These are phyloP conservation scores for Tillandsia fasciculata DNA, from an alignment of 176 grass and related monocot species.

Conservation along the genomic window DNA sequence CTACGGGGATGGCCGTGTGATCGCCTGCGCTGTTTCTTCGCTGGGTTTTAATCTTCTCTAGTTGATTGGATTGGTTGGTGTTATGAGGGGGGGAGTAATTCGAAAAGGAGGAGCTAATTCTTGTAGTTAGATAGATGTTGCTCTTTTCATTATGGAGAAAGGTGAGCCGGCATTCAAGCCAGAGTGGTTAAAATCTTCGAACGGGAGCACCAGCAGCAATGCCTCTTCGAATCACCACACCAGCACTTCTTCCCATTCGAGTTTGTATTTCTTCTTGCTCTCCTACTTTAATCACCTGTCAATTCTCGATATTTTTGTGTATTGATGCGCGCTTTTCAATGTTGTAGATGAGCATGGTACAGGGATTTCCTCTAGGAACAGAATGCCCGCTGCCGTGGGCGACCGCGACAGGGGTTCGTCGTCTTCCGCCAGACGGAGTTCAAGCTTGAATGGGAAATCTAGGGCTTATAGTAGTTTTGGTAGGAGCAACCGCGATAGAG, in stretches of 20 bases:
- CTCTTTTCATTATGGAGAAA: slow-evolving; percentile 29
- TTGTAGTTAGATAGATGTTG: slow-evolving; percentile 27
- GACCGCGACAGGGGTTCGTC: slow-evolving; percentile 18
- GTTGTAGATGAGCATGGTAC: slow-evolving; percentile 30
- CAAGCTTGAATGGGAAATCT: slow-evolving; percentile 31
- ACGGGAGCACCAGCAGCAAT: slow-evolving; percentile 12
- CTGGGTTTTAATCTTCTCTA: neutral
- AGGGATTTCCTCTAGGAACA: slow-evolving; percentile 31
- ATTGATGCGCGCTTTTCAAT: neutral
- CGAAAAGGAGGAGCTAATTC: neutral
- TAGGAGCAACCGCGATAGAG: slow-evolving; percentile 25
- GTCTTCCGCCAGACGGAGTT: slow-evolving; percentile 13
- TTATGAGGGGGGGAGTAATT: neutral
- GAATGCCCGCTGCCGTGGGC: slow-evolving; percentile 1
- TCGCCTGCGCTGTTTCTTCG: neutral
- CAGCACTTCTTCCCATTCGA: slow-evolving; percentile 15
- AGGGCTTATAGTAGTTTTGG: slow-evolving; percentile 43
- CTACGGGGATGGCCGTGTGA: neutral
- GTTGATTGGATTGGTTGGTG: neutral
- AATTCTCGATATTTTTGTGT: neutral
- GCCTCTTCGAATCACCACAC: slow-evolving; percentile 12
- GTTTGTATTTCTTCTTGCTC: slow-evolving; percentile 10
- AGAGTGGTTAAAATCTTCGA: slow-evolving; percentile 35
- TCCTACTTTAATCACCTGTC: neutral
- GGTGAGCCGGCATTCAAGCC: slow-evolving; percentile 34